Conservation (phyloP, 2,329 filamentous ascomycete genomes). For the Claviceps arundinis region DNA sequence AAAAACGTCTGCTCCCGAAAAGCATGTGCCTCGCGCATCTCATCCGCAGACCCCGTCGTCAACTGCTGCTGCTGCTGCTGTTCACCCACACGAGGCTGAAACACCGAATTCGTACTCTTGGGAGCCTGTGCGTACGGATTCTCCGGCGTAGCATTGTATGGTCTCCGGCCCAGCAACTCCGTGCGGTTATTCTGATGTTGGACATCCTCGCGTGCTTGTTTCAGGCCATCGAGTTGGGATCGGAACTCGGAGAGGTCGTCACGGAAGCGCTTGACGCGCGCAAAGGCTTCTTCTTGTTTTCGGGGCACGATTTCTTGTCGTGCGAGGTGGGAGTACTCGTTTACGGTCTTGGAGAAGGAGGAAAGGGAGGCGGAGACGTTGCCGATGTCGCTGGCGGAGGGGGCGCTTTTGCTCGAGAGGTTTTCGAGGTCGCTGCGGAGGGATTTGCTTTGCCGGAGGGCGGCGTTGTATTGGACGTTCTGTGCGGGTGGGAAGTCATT, state of each 20-base stretch:
- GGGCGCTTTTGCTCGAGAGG: conserved; percentile 50
- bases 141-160: conserved; percentile 70
- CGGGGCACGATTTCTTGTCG: conserved; percentile 80
- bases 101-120: conserved; percentile 20
- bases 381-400: conserved; percentile 44
- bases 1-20: conserved; percentile 86
- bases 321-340: conserved; percentile 78
- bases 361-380: conserved; percentile 68
- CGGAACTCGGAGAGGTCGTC: conserved; percentile 70
- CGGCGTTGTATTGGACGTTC: conserved; percentile 79
- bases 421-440: conserved; percentile 64
- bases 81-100: conserved; percentile 19
- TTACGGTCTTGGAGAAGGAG: conserved; percentile 74
- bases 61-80: conserved; percentile 25
- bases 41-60: conserved; percentile 41
- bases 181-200: conserved; percentile 52
- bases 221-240: conserved; percentile 62
- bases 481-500: conserved; percentile 17
- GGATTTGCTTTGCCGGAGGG: conserved; percentile 70
- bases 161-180: conserved; percentile 75
- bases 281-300: conserved; percentile 83
- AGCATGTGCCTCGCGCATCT: conserved; percentile 65
- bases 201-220: conserved; percentile 63
- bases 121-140: conserved; percentile 67
- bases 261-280: conserved; percentile 76